Evolutionary conservation across 2,329 filamentous ascomycete genomes (phyloP), one percentile per base, ranked within the genome.

Genomic region (Penicillium sp.): DNA sequence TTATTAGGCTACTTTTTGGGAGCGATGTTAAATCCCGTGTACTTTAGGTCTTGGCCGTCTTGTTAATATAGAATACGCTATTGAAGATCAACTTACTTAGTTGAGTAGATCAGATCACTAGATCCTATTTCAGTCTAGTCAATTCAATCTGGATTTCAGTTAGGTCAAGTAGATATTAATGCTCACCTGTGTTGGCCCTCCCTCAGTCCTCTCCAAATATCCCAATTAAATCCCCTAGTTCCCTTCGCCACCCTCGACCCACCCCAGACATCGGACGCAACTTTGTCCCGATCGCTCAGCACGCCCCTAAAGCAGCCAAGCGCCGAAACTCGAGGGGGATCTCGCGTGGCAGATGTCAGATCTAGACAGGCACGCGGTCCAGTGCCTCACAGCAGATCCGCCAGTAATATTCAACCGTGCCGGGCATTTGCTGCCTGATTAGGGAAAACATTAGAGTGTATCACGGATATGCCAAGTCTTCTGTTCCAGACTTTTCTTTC

Each of bases 21-120:
- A 53, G 49, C 42, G 36, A 26, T 29, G 21, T 28, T n/a, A 46
- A 16, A 34, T 42, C 21, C n/a, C 10, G 29, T 56, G 53, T 57
- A 55, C 26, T 59, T 50, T 54, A 57, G 42, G 21, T 34, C 10
- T 21, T n/a, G 41, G 28, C 44, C 33, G 39, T 18, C 51, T 42
- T 57, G 50, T 55, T 52, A 51, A 59, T 57, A 55, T 52, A 57
- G 52, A 57, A 42, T 31, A 18, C 33, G 28, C 28, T 28, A 28
- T 45, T 28, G 31, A 45, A 48, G 24, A 21, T 39, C 9, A 42
- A 28, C 9, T 28, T 28, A 28, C 5, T 28, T 9, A 28, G 26
- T 28, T 28, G 6, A 9, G 26, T 28, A 28, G 12, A 41, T 33
- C 28, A 45, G 18, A 31, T n/a, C 16, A n/a, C 18, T 21, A 3